A percentile compares a stretch with the other conserved stretches of the same genome.
Evolutionary conservation across 495 filamentous ascomycete species (phyloP).

Genomic region (Glonium stellatum): DNA sequence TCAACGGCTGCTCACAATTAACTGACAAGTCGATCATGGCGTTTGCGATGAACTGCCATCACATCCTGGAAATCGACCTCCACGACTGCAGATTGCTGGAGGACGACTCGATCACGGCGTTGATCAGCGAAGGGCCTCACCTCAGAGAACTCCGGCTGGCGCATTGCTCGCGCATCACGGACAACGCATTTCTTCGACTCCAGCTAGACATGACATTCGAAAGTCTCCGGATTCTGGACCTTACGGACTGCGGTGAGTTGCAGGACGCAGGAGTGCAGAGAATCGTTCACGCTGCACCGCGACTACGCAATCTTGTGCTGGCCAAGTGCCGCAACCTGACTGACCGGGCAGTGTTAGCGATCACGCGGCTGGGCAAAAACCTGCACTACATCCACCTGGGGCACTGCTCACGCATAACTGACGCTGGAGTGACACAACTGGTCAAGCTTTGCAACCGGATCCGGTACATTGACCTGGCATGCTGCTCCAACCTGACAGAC

Average conservation of each 20-base stretch:
- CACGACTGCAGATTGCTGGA: conserved; percentile 76
- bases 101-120: conserved; percentile 68
- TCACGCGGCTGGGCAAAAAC: conserved; percentile 87
- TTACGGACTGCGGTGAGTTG: conserved; percentile 77
- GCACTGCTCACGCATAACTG: conserved; percentile 86
- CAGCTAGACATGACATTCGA: conserved; percentile 64
- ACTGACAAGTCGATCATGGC: conserved; percentile 72
- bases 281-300: conserved; percentile 77
- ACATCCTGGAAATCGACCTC: conserved; percentile 93
- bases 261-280: conserved; percentile 80
- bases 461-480: conserved; percentile 93
- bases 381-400: conserved; percentile 93
- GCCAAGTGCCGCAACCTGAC: conserved; percentile 92
- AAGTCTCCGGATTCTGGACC: conserved; percentile 83
- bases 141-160: conserved; percentile 84
- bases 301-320: conserved; percentile 84
- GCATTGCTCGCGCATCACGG: conserved; percentile 74
- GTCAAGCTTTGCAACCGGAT: conserved; percentile 87
- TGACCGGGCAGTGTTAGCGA: conserved; percentile 77
- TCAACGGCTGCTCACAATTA: conserved; percentile 78
- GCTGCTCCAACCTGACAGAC: conserved; percentile 87
- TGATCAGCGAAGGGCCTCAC: conserved; percentile 67
- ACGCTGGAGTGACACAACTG: conserved; percentile 72
- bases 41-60: conserved; percentile 79
- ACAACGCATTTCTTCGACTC: conserved; percentile 79